phyloP scores from a whole-genome alignment of 2,329 filamentous ascomycete species.

The Dothidotthia symphoricarpi region DNA sequence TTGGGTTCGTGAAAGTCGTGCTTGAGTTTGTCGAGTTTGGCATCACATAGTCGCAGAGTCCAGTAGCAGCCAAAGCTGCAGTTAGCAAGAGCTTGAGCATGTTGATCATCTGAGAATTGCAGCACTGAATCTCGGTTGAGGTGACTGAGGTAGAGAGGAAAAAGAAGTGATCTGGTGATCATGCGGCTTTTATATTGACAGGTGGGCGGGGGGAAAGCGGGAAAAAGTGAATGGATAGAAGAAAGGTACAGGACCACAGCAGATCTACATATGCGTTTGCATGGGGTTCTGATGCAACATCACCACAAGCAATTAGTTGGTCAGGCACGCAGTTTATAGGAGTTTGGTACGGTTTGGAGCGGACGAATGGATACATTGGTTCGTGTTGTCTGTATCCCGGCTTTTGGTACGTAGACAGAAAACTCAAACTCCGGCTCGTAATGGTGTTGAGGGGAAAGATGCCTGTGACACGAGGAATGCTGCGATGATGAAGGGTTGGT shows the following conservation, averaged over 20 bases:
- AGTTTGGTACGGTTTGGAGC: too few species aligned
- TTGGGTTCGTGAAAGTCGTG: constrained; percentile 48
- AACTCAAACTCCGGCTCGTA: too few species aligned
- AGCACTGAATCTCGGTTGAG: not conserved
- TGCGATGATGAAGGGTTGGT: not conserved
- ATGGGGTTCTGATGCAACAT: constrained; percentile 3
- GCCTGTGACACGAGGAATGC: not conserved
- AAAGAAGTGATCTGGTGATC: not conserved
- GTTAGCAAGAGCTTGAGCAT: constrained; percentile 23
- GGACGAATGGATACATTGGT: too few species aligned
- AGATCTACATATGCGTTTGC: constrained; percentile 6
- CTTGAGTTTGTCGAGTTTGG: constrained; percentile 12
- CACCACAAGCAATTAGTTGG: not conserved
- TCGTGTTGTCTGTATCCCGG: too few species aligned
- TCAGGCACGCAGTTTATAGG: too few species aligned
- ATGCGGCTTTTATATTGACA: constrained; percentile 4
- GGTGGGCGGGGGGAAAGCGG: constrained; percentile 3
- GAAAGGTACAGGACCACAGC: constrained; percentile 2
- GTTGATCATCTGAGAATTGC: too few species aligned
- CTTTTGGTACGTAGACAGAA: too few species aligned
- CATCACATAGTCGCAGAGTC: constrained; percentile 13
- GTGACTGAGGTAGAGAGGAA: not conserved
- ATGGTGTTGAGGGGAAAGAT: not conserved
- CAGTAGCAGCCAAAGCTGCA: constrained; percentile 19
- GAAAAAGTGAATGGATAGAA: constrained; percentile 4